Evolutionary conservation across 2,329 filamentous ascomycete species (phyloP), one percentile per base, ranked within the genome.

Genomic region (Phyllosticta paracitricarpa): DNA sequence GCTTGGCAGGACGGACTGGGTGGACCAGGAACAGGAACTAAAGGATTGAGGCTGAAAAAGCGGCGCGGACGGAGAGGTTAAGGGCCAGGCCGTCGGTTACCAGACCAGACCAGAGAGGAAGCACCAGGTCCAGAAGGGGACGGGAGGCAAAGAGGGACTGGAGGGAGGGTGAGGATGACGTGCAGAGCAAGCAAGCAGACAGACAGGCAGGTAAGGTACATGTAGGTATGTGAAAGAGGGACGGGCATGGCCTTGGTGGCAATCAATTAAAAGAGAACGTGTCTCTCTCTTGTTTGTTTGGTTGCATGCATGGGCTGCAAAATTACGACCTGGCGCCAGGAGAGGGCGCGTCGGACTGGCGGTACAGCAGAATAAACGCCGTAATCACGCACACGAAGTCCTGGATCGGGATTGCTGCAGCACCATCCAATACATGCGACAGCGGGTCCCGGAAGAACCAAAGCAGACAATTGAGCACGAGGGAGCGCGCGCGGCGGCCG

Each of bases 391-490:
- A 48, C 40, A 48, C 40, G 58, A 56, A 61, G 54, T 48, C 26
- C 54, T 22, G 33, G 19, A 51, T 54, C 54, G 51, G 58, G 58
- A 56, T 61, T 48, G 53, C n/a, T 61, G 58, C 58, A 26, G 58
- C 58, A 61, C 58, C 58, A 56, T 56, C 58, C 58, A 61, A 61
- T 61, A 61, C 58, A 55, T 60, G 58, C 58, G 58, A 56, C 58
- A 55, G 58, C 58, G 52, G 17, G 24, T 10, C 30, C 58, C 35
- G 12, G 35, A 40, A 30, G 2, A 30, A 30, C 1, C 35, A 40
- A 9, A 17, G 33, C 33, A 40, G 40, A 22, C 19, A 22, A 22
- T 22, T 2, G 19, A 22, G 19, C 40, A 48, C 40, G 40, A n/a
- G 40, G 40, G 7, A n/a, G 3, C 6, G 3, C 40, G 5, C n/a